Conservation (phyloP, 2,329 filamentous ascomycete species). For the Triangularia setosa region DNA sequence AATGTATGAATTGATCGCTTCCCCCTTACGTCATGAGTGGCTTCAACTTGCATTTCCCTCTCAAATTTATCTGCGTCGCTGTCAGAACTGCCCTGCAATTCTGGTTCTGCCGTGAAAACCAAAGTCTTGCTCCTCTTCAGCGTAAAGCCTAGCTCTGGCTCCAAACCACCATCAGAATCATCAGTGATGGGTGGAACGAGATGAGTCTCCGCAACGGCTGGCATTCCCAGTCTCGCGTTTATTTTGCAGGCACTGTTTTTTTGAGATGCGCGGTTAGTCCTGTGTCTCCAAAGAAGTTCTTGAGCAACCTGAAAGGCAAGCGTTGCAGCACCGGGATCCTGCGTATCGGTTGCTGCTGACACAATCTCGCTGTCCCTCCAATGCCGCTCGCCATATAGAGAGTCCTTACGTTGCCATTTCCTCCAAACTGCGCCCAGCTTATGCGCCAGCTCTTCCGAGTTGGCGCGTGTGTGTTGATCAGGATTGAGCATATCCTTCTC, state of each 20-base stretch:
- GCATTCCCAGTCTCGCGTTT: too few relatives aligned
- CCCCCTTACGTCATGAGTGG: too few relatives aligned
- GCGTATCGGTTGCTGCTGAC: background rate
- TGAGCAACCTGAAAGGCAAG: background rate
- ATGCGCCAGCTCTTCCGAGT: background rate
- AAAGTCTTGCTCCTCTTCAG: too few relatives aligned
- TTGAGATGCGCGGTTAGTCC: background rate
- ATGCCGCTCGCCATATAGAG: background rate
- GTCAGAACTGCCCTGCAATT: too few relatives aligned
- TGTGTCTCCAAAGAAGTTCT: background rate
- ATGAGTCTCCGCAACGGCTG: too few relatives aligned
- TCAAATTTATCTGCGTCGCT: too few relatives aligned
- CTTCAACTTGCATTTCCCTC: too few relatives aligned
- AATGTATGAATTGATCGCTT: too few relatives aligned
- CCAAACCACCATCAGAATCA: too few relatives aligned
- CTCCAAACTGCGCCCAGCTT: background rate
- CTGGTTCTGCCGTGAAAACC: too few relatives aligned
- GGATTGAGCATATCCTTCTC: constrained; percentile 21
- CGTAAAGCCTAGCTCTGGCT: too few relatives aligned
- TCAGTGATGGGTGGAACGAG: too few relatives aligned
- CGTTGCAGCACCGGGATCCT: background rate
- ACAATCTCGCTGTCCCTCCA: constrained; percentile 5
- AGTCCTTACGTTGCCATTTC: background rate
- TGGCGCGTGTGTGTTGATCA: constrained; percentile 9
- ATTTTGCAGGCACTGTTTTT: background rate